Percentiles rank a stretch among this genome's conserved stretches.
phyloP scores from a whole-genome alignment of 306 rosid species.

The Fragaria ananassa region DNA sequence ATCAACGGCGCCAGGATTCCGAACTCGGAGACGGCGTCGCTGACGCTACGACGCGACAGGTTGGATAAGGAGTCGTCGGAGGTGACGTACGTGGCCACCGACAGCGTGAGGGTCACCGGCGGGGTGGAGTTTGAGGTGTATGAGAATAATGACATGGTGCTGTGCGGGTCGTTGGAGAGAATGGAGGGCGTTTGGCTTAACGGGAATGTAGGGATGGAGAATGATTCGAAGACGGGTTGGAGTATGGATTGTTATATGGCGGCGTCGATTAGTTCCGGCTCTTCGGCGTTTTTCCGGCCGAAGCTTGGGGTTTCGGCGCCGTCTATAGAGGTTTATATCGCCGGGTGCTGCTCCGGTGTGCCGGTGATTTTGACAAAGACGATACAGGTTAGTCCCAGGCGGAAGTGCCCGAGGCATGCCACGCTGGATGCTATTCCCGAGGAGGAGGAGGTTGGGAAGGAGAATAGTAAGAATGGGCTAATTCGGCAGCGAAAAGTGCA shows the following conservation, averaged over 20 bases:
- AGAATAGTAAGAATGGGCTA: conserved; percentile 33
- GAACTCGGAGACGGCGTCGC: conserved; percentile 35
- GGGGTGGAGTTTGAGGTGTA: conserved; percentile 73
- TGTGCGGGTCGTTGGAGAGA: conserved; percentile 75
- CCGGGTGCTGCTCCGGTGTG: conserved; percentile 76
- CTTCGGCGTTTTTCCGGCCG: conserved; percentile 70
- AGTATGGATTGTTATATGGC: conserved; percentile 68
- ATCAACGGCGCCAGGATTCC: conserved; percentile 55
- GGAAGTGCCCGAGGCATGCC: conserved; percentile 53
- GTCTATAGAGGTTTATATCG: conserved; percentile 73
- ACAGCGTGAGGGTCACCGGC: conserved; percentile 59
- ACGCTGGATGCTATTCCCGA: conserved; percentile 81
- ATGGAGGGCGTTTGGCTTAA: conserved; percentile 55
- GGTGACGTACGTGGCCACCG: conserved; percentile 91
- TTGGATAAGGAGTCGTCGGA: conserved; percentile 63
- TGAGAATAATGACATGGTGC: conserved; percentile 64
- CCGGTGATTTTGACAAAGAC: conserved; percentile 75
- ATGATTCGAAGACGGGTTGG: conserved; percentile 54
- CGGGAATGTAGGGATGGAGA: conserved; percentile 39
- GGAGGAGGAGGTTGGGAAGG: conserved; percentile 73
- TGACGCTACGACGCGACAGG: conserved; percentile 66
- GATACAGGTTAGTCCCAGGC: conserved; percentile 64
- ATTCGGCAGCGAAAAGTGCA: conserved; percentile 43
- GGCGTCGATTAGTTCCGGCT: conserved; percentile 50
- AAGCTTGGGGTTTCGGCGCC: conserved; percentile 69